These are phyloP conservation scores for Dimocarpus longan DNA, from an alignment of 345 rosid species.

Conservation along the genomic window DNA sequence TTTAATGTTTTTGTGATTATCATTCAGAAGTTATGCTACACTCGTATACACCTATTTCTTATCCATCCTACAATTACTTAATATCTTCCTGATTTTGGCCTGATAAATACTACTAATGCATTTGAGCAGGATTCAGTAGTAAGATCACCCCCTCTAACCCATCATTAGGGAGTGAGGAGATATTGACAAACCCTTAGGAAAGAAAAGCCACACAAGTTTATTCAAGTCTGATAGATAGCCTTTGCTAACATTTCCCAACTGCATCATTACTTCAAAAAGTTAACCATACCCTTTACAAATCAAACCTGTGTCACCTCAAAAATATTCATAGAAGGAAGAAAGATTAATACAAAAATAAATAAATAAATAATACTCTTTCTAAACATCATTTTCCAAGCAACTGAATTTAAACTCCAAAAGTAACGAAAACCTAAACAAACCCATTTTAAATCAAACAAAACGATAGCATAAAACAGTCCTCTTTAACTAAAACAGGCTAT, in stretches of 20 bases:
- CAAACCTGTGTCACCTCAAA: background rate
- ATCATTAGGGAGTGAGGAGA: background rate
- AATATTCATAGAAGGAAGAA: background rate
- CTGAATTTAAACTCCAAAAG: background rate
- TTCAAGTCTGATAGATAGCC: background rate
- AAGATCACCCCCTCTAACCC: background rate
- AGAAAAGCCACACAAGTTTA: background rate
- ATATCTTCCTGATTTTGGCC: background rate
- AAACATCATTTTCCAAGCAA: background rate
- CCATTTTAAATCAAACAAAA: background rate
- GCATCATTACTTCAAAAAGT: background rate
- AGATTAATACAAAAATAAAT: background rate
- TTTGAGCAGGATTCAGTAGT: background rate
- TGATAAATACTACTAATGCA: background rate
- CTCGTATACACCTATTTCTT: too few relatives aligned
- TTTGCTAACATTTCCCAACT: background rate
- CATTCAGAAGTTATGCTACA: background rate
- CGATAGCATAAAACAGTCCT: background rate
- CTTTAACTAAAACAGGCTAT: background rate
- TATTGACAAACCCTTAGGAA: background rate
- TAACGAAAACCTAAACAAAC: background rate
- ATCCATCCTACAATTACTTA: background rate
- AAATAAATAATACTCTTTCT: background rate
- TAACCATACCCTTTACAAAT: background rate
- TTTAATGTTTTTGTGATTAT: background rate